Base-by-base conservation (phyloP, 1,284 basidiomycete species). In the Trichosporon sp. region DNA sequence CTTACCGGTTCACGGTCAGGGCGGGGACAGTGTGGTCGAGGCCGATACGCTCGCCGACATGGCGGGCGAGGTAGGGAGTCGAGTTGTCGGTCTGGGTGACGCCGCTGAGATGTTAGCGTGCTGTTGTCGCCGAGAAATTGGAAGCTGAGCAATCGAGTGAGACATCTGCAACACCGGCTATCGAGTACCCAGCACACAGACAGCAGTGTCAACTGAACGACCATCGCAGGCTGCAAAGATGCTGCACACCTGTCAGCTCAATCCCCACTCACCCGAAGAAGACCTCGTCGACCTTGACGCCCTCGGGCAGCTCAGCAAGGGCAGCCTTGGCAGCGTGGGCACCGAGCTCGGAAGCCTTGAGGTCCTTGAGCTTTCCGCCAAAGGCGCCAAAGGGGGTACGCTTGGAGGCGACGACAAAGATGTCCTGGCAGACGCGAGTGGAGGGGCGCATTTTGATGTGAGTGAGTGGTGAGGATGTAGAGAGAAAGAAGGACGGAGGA, bases 331-430 rank as follows among this genome's bases (percentile, higher is more conserved):
- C 78, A 2, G 83, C 84, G 57, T 80, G 70, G 7, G 83, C 84
- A 27, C 84, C 84, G 33, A 85, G 80, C 70, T 84, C 75, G 3
- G 79, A 74, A 0, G 81, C 81, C 59, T 81, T 82, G 69, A 78
- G 70, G 64, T 77, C 75, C 69, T 80, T 81, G 65, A 82, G 73
- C 54, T 81, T 82, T 63, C 84, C 84, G 25, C 84, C 84, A 65
- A 83, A 85, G 1, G 83, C 81, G 25, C 84, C 84, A 65, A 84
- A 85, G 6, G 84, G 81, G 0, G 83, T 84, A n/a, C 84, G 78
- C 65, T 80, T 78, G 10, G 76, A 73, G 54, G 77, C 67, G 34
- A 77, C 77, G 65, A 79, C 74, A 65, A 71, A 79, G 4, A 76
- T 71, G 56, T 78, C 74, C 9, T 65, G 71, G 56, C 63, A 44